These are phyloP conservation scores for Chrysoporthe cubensis DNA, from an alignment of 2,329 filamentous ascomycete genomes.

Conservation along the genomic window DNA sequence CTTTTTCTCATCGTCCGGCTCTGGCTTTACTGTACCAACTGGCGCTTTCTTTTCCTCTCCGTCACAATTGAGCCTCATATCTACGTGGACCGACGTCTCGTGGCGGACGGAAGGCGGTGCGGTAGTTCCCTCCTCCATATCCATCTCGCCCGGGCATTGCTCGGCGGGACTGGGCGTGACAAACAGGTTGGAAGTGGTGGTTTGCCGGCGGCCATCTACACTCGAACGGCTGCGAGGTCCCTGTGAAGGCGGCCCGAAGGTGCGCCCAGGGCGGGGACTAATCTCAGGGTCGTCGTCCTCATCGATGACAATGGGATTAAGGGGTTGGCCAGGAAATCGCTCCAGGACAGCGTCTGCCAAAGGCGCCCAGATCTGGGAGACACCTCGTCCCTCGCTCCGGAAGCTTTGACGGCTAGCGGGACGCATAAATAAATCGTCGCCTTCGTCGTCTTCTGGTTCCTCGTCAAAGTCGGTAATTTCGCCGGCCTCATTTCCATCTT, in stretches of 20 bases:
- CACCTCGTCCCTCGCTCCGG: neutral
- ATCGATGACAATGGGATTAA: neutral
- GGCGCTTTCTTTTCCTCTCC: neutral
- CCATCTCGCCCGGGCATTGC: neutral
- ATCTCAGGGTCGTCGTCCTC: neutral
- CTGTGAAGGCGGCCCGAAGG: neutral
- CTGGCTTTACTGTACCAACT: neutral
- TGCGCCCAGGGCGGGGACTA: neutral
- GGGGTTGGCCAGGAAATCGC: neutral
- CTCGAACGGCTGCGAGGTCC: neutral
- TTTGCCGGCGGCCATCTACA: neutral
- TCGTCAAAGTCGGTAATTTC: neutral
- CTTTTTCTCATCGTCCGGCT: neutral
- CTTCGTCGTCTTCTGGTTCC: neutral
- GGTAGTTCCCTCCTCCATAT: neutral
- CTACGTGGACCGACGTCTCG: neutral
- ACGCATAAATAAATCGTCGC: neutral
- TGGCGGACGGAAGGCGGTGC: neutral
- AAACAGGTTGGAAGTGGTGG: neutral
- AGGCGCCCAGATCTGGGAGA: neutral
- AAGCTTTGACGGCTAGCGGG: neutral
- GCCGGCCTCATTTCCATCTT: neutral
- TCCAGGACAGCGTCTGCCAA: neutral
- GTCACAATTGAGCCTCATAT: neutral
- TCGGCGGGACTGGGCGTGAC: neutral